These are phyloP conservation scores for Geranium incanum DNA, from an alignment of 441 rosid species.

Conservation along the genomic window DNA sequence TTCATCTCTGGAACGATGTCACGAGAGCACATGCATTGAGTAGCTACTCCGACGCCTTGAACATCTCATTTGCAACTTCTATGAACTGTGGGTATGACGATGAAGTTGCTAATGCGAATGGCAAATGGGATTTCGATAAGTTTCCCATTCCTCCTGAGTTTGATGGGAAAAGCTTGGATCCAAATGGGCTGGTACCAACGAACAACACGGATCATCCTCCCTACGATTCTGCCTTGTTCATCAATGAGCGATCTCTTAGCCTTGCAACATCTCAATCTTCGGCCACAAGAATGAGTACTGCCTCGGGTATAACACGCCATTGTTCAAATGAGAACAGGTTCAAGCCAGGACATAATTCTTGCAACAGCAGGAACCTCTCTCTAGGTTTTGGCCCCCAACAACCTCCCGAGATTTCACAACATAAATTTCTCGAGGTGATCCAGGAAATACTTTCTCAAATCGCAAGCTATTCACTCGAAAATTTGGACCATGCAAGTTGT, in stretches of 20 bases:
- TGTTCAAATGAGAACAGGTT: constrained; percentile 33
- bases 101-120: constrained; percentile 22
- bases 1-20: constrained; percentile 30
- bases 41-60: constrained; percentile 34
- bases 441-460: constrained; percentile 82
- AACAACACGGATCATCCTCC: constrained; percentile 23
- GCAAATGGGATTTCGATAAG: constrained; percentile 35
- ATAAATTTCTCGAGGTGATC: constrained; percentile 51
- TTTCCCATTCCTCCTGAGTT: constrained; percentile 24
- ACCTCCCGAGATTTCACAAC: constrained; percentile 31
- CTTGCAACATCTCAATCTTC: constrained; percentile 53
- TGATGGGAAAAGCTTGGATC: constrained; percentile 26
- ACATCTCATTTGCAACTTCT: constrained; percentile 27
- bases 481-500: constrained; percentile 32
- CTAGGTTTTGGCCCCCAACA: constrained; percentile 32
- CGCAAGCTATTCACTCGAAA: constrained; percentile 62
- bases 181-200: constrained; percentile 39
- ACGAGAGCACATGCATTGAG: constrained; percentile 29
- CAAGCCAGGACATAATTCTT: constrained; percentile 48
- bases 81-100: constrained; percentile 26
- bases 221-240: constrained; percentile 25
- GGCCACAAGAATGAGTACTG: constrained; percentile 24
- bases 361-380: constrained; percentile 46
- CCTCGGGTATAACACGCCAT: constrained; percentile 26
- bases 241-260: constrained; percentile 64